Conservation (phyloP, 1,139 yeast genomes). For the Yamadazyma trypodendri region DNA sequence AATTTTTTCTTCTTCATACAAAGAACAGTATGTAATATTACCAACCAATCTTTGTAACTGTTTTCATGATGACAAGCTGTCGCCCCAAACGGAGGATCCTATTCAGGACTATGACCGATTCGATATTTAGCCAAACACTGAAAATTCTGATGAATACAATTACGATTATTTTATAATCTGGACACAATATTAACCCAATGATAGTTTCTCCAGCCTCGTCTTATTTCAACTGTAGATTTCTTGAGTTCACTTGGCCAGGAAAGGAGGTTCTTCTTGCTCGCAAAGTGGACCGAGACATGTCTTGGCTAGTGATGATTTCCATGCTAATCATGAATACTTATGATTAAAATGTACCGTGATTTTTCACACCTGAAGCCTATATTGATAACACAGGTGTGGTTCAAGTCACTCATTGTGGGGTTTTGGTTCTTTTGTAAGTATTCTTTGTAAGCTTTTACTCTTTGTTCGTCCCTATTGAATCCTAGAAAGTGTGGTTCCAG, state of each 20-base stretch:
- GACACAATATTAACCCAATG: conserved; percentile 14
- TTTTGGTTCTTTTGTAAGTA: neutral
- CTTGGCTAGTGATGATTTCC: conserved; percentile 47
- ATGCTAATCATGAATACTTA: conserved; percentile 50
- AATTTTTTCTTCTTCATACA: conserved; percentile 3
- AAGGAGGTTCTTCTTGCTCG: neutral
- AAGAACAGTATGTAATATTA: conserved; percentile 6
- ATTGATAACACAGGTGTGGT: neutral
- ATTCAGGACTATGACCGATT: conserved; percentile 58
- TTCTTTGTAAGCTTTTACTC: too few relatives aligned
- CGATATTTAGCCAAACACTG: conserved; percentile 55
- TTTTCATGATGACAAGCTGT: conserved; percentile 47
- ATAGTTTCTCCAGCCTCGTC: neutral
- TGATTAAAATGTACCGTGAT: conserved; percentile 38
- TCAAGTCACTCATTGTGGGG: neutral
- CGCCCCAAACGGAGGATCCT: conserved; percentile 62
- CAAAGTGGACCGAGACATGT: conserved; percentile 1
- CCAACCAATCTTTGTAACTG: conserved; percentile 1
- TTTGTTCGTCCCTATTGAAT: too few relatives aligned
- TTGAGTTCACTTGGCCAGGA: neutral
- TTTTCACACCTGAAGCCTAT: conserved; percentile 17
- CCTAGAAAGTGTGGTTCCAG: too few relatives aligned
- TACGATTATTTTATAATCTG: neutral
- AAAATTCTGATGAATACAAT: conserved; percentile 42
- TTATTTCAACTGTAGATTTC: neutral